Evolutionary conservation across 2,329 filamentous ascomycete genomes (phyloP).

Genomic region (Cordyceps fumosorosea): DNA sequence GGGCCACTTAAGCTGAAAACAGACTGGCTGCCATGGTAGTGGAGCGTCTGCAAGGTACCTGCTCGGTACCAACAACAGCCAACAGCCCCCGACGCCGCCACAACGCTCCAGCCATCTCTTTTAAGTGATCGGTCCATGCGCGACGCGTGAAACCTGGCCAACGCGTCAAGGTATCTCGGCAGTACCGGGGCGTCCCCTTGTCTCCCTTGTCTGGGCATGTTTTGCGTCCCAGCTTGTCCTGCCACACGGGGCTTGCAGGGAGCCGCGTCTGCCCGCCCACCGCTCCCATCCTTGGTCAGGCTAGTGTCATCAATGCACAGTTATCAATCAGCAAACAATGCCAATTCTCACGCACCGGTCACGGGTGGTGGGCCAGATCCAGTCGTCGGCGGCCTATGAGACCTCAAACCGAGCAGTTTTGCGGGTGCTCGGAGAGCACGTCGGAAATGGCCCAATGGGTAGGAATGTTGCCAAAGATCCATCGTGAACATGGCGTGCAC

Average conservation of each 20-base stretch:
- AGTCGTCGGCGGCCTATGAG: slow-evolving; percentile 12
- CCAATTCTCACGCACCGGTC: slow-evolving; percentile 14
- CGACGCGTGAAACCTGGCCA: slow-evolving; percentile 18
- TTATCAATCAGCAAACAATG: slow-evolving; percentile 29
- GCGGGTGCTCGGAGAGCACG: slow-evolving; percentile 19
- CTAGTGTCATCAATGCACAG: slow-evolving; percentile 14
- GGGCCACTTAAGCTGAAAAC: slow-evolving; percentile 21
- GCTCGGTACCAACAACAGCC: slow-evolving; percentile 14
- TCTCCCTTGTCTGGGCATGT: slow-evolving; percentile 6
- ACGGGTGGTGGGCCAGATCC: slow-evolving; percentile 18
- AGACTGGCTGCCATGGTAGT: slow-evolving; percentile 10
- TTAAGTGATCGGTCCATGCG: slow-evolving; percentile 5
- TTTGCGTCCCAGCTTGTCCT: slow-evolving; percentile 12
- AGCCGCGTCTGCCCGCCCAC: slow-evolving; percentile 11
- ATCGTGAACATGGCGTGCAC: slow-evolving; percentile 6
- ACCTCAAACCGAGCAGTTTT: slow-evolving; percentile 8
- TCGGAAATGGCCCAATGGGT: slow-evolving; percentile 13
- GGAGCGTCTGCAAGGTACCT: slow-evolving; percentile 12
- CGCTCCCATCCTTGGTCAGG: slow-evolving; percentile 21
- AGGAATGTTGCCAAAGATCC: slow-evolving; percentile 1
- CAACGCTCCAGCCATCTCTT: slow-evolving; percentile 16
- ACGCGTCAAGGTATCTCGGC: slow-evolving; percentile 19
- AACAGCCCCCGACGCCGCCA: background rate
- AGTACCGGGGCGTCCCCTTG: background rate
- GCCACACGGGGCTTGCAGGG: slow-evolving; percentile 16